These are phyloP conservation scores for Aspergillus homomorphus DNA, from an alignment of 495 filamentous ascomycete genomes.

Conservation along the genomic window DNA sequence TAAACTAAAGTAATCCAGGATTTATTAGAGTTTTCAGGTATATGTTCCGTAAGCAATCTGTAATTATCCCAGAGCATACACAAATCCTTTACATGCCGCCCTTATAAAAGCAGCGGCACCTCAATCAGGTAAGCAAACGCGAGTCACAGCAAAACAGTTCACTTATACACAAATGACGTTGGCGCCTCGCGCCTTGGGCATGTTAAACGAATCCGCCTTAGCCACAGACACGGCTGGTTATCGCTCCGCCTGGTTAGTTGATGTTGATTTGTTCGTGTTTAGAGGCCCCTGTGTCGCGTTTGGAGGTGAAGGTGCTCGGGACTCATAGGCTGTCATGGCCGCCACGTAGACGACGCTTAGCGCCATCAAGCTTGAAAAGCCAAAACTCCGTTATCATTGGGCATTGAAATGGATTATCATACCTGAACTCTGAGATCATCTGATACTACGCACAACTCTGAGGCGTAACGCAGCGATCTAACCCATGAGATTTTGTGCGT, in stretches of 20 bases:
- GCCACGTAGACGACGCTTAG: not conserved
- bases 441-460: not conserved
- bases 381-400: not conserved
- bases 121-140: not conserved
- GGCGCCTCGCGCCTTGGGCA: not conserved
- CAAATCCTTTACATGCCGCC: not conserved
- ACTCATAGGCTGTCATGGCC: not conserved
- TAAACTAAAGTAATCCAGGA: not conserved
- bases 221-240: not conserved
- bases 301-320: not conserved
- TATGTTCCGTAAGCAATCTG: not conserved
- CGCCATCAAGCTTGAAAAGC: not conserved
- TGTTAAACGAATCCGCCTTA: not conserved
- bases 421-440: not conserved
- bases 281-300: not conserved
- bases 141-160: conserved; percentile 3
- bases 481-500: not conserved
- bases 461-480: not conserved
- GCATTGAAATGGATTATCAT: not conserved
- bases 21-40: not conserved
- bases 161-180: not conserved
- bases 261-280: not conserved
- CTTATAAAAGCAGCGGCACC: conserved; percentile 4
- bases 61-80: not conserved
- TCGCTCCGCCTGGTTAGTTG: not conserved